phyloP scores from a whole-genome alignment of 352 stramenopile species.

The Blastocystis hominis region DNA sequence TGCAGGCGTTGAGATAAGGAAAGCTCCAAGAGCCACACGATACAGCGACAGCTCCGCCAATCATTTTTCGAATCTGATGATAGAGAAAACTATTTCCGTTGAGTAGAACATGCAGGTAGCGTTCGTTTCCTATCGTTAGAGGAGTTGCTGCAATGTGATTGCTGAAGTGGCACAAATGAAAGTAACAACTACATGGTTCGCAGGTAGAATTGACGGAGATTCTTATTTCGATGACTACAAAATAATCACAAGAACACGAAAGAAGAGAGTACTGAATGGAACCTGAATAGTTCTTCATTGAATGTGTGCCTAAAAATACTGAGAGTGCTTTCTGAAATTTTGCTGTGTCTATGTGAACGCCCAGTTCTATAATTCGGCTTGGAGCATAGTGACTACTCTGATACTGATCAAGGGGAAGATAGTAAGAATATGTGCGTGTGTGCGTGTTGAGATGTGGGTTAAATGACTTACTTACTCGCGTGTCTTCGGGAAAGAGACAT shows the following conservation, averaged over 20 bases:
- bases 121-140: not conserved
- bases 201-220: constrained; percentile 31
- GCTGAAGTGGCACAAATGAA: not conserved
- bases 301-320: not conserved
- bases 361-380: not conserved
- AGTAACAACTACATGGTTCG: not conserved
- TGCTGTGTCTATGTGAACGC: not conserved
- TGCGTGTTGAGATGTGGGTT: constrained; percentile 30
- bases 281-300: constrained; percentile 30
- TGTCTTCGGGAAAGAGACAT: not conserved
- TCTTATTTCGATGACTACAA: not conserved
- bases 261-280: not conserved
- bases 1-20: not conserved
- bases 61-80: constrained; percentile 41
- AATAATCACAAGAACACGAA: too few relatives aligned
- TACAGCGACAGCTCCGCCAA: not conserved
- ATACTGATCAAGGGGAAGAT: not conserved
- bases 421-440: constrained; percentile 3
- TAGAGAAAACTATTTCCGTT: constrained; percentile 45
- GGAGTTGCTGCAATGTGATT: not conserved
- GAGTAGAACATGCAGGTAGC: not conserved
- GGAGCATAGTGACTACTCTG: too few relatives aligned
- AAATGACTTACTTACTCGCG: not conserved
- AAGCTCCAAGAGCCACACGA: not conserved
- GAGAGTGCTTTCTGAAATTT: not conserved